A percentile compares a stretch with the other conserved stretches of the same genome.
phyloP scores from a whole-genome alignment of 2,329 filamentous ascomycete genomes.

The Dactylellina parvicollis region DNA sequence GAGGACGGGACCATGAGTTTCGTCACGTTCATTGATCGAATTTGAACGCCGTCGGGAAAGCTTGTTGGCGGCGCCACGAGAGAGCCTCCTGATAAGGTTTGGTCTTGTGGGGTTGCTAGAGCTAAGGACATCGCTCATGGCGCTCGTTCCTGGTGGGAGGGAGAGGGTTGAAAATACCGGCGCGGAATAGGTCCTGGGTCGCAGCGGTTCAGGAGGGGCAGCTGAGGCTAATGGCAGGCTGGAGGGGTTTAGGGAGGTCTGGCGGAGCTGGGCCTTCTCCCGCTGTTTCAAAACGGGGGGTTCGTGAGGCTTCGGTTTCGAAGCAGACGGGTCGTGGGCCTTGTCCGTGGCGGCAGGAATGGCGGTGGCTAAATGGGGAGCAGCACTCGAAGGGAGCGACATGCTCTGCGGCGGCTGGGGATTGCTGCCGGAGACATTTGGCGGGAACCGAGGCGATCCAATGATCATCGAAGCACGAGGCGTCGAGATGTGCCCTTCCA shows the following conservation, averaged over 20 bases:
- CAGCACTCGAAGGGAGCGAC: conserved; percentile 6
- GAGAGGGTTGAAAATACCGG: conserved; percentile 47
- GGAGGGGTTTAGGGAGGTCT: conserved; percentile 2
- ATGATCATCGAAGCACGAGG: conserved; percentile 50
- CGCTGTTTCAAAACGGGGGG: conserved; percentile 14
- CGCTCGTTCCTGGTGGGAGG: conserved; percentile 61
- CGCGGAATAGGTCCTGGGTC: conserved; percentile 41
- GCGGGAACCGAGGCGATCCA: conserved; percentile 43
- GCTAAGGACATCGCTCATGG: conserved; percentile 71
- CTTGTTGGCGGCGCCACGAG: conserved; percentile 78
- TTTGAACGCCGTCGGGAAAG: conserved; percentile 79
- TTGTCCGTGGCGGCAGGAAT: conserved; percentile 3
- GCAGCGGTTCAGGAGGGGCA: conserved; percentile 33
- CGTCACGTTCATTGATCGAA: conserved; percentile 79
- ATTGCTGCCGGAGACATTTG: conserved; percentile 18
- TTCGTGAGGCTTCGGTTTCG: conserved; percentile 17
- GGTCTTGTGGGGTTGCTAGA: conserved; percentile 70
- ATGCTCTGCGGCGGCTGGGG: conserved; percentile 21
- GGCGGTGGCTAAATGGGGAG: neutral
- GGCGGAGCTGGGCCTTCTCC: conserved; percentile 21
- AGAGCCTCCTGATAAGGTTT: conserved; percentile 81
- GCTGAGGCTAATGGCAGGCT: conserved; percentile 9
- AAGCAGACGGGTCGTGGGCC: neutral
- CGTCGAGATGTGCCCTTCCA: conserved; percentile 31
- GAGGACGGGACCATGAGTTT: conserved; percentile 88